Percentiles rank a stretch among this genome's conserved stretches.
phyloP scores from a whole-genome alignment of 139 green algal species.

The Closterium sp. region DNA sequence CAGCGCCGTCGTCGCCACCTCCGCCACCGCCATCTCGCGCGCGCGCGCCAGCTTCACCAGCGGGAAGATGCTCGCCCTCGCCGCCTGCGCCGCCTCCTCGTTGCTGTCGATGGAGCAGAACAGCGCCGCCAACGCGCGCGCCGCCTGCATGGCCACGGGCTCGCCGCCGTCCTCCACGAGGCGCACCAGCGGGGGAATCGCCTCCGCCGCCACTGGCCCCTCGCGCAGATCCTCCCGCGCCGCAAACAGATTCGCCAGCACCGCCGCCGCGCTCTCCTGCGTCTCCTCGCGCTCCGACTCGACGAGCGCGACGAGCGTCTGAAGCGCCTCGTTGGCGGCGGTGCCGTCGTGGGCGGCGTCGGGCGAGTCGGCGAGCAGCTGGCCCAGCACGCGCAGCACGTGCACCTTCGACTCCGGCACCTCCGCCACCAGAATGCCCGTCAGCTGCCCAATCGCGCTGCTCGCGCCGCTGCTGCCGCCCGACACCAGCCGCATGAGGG shows the following conservation, averaged over 20 bases:
- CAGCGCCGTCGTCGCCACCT: conserved; percentile 38
- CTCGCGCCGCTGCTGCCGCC: conserved; percentile 1
- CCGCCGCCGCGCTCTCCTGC: conserved; percentile 34
- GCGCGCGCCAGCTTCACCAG: conserved; percentile 44
- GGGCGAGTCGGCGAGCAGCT: conserved; percentile 32
- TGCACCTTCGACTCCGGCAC: conserved; percentile 36
- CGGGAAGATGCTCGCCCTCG: conserved; percentile 35
- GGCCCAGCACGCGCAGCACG: conserved; percentile 39
- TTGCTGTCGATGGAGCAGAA: conserved; percentile 45
- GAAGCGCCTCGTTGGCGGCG: conserved; percentile 35
- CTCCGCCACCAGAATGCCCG: conserved; percentile 37
- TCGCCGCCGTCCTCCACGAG: conserved; percentile 30
- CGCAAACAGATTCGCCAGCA: conserved; percentile 45
- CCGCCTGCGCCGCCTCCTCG: conserved; percentile 22
- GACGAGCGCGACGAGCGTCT: conserved; percentile 31
- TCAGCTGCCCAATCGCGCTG: conserved; percentile 37
- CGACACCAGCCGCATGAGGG: conserved; percentile 27
- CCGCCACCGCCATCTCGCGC: conserved; percentile 19
- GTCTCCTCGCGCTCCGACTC: conserved; percentile 29
- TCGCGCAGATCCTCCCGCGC: conserved; percentile 36
- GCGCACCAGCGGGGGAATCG: conserved; percentile 30
- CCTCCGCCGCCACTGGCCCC: conserved; percentile 10
- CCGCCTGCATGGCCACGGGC: conserved; percentile 42
- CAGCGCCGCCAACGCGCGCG: conserved; percentile 24
- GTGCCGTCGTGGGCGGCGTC: conserved; percentile 23